Conservation (phyloP, 2,329 filamentous ascomycete species). For the Colletotrichum liriopes region DNA sequence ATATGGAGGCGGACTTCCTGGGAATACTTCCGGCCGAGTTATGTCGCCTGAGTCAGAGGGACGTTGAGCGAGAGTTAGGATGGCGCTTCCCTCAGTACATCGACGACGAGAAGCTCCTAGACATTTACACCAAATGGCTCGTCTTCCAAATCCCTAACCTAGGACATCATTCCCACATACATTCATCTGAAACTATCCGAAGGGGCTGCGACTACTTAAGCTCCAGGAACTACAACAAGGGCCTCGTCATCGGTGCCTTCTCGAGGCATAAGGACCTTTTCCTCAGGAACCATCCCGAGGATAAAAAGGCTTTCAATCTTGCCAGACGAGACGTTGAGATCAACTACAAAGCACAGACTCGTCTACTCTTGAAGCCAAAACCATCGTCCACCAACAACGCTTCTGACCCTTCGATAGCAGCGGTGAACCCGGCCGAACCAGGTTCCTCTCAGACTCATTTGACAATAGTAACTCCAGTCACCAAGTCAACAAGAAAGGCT, state of each 20-base stretch:
- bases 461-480: not conserved
- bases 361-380: not conserved
- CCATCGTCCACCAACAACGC: not conserved
- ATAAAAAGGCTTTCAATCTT: constrained; percentile 22
- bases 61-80: constrained; percentile 22
- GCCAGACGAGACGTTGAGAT: constrained; percentile 40
- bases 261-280: constrained; percentile 37
- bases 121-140: constrained; percentile 33
- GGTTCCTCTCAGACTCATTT: not conserved
- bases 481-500: not conserved
- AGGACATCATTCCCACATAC: not conserved
- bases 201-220: constrained; percentile 44
- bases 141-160: constrained; percentile 19
- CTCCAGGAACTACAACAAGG: constrained; percentile 35
- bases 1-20: not conserved
- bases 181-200: constrained; percentile 31
- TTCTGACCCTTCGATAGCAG: not conserved
- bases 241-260: constrained; percentile 42
- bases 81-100: constrained; percentile 3
- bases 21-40: constrained; percentile 9
- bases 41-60: constrained; percentile 1
- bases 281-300: not conserved
- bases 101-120: constrained; percentile 19
- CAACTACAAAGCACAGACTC: constrained; percentile 25
- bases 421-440: too few species aligned